Base-by-base conservation (phyloP, 1,284 basidiomycete genomes). In the Apiotrichum mycotoxinovorans region DNA sequence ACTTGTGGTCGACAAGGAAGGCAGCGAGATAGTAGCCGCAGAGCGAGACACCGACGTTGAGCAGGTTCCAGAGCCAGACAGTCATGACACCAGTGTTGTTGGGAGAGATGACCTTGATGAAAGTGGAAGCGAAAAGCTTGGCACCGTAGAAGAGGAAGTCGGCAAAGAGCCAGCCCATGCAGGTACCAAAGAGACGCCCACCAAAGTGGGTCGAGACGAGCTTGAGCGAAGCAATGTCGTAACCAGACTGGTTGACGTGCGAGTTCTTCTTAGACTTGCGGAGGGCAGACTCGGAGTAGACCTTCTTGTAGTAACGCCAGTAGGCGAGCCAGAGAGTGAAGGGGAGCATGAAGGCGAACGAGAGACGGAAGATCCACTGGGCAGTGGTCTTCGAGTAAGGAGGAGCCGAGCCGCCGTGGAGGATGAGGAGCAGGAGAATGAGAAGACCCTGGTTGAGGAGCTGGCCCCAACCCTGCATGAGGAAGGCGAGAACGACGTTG, bases 1-100 rank as follows among this genome's bases (percentile, higher is more conserved):
- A 71, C 75, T 82, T 83, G 78, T 82, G 78, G 71, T 83, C 82
- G 66, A 83, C 80, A 33, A 82, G 64, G 34, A 82, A 52, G n/a
- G 81, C 80, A 23, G 80, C 80, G 41, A 81, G 57, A 72, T 83
- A 83, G 73, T 83, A 82, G 10, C 81, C 81, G 42, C 65, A 66
- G 8, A 83, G 71, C 40, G 76, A 76, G 37, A 82, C 76, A 61
- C 78, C 79, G 60, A 75, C 71, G 65, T 77, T 77, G 68, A 81
- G 76, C 58, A 82, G 67, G 68, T 81, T 81, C 78, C 79, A 82
- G 47, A 80, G 70, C 81, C 81, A 83, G 11, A 71, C 75, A 23
- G 72, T 73, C 63, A 78, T 77, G 42, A 81, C 72, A 43, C 68
- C 66, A 17, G 57, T 60, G 12, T 69, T 61, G 47, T 71, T 66